phyloP scores from a whole-genome alignment of 306 rosid species.

The Delonix regia region DNA sequence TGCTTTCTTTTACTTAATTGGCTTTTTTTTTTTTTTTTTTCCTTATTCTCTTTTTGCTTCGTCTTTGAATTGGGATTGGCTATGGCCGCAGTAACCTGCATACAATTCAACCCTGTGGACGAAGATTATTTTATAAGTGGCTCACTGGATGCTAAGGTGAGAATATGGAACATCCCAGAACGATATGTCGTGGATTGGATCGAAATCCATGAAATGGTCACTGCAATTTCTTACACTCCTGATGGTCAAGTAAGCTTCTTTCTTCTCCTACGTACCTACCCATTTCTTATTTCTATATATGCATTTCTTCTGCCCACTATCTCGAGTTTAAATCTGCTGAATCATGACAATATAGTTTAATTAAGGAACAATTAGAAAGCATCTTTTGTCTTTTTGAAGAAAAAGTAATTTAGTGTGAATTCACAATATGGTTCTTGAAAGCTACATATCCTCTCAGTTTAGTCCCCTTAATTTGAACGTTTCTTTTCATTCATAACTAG shows the following conservation, averaged over 20 bases:
- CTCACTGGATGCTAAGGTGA: slow-evolving; percentile 78
- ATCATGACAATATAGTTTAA: too few species aligned
- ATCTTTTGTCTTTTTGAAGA: too few species aligned
- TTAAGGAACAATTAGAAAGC: too few species aligned
- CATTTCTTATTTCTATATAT: neutral
- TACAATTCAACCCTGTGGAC: slow-evolving; percentile 75
- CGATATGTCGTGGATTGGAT: slow-evolving; percentile 77
- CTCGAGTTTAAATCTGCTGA: too few species aligned
- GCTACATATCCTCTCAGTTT: too few species aligned
- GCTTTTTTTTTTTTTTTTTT: neutral
- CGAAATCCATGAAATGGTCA: slow-evolving; percentile 79
- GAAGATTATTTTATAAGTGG: slow-evolving; percentile 81
- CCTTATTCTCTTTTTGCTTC: neutral
- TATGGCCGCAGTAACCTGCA: slow-evolving; percentile 91
- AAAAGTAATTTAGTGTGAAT: too few species aligned
- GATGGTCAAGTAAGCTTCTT: slow-evolving; percentile 64
- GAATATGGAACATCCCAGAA: slow-evolving; percentile 72
- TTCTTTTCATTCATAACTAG: too few species aligned
- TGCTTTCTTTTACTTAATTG: too few species aligned
- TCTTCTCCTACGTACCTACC: slow-evolving; percentile 8
- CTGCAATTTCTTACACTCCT: slow-evolving; percentile 75
- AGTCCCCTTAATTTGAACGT: too few species aligned
- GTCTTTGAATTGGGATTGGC: slow-evolving; percentile 30
- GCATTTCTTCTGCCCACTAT: too few species aligned
- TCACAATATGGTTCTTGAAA: too few species aligned